phyloP scores from a whole-genome alignment of 2,329 filamentous ascomycete species.

The Lithohypha guttulata region DNA sequence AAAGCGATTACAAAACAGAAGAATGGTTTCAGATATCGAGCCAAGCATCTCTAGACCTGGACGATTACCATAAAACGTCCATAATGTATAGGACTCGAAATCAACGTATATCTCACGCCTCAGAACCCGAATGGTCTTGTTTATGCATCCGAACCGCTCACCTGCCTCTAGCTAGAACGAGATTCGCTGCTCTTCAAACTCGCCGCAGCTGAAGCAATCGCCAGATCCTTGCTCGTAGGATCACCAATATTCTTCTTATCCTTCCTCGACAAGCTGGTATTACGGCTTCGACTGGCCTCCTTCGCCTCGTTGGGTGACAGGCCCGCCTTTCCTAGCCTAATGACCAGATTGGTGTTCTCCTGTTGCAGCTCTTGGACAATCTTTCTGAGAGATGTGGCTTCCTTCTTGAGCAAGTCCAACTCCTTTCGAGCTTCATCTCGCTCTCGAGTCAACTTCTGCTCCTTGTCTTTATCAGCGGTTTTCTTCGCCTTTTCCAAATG shows the following conservation, averaged over 20 bases:
- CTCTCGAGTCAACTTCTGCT: slow-evolving; percentile 30
- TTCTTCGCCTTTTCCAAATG: slow-evolving; percentile 30
- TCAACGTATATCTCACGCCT: too few relatives aligned
- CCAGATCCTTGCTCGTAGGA: not conserved
- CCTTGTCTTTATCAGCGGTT: slow-evolving; percentile 31
- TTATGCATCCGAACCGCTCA: too few relatives aligned
- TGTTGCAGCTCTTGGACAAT: slow-evolving; percentile 46
- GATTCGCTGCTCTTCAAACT: slow-evolving; percentile 1
- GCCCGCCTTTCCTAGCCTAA: slow-evolving; percentile 1
- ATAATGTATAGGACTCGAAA: too few relatives aligned
- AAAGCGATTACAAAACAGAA: too few relatives aligned
- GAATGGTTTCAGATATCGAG: too few relatives aligned
- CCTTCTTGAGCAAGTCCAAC: slow-evolving; percentile 37
- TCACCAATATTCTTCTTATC: not conserved
- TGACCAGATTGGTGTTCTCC: slow-evolving; percentile 43
- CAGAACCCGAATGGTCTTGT: too few relatives aligned
- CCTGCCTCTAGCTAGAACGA: too few relatives aligned
- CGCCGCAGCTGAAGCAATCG: slow-evolving; percentile 1
- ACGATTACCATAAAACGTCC: too few relatives aligned
- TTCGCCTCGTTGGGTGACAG: not conserved
- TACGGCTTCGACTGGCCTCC: not conserved
- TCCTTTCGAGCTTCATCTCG: slow-evolving; percentile 39
- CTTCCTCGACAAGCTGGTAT: slow-evolving; percentile 5
- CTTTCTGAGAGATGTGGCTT: slow-evolving; percentile 29
- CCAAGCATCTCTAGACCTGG: too few relatives aligned